Base-by-base conservation (phyloP, 805 yeast species). In the Ogataea populi-albae region DNA sequence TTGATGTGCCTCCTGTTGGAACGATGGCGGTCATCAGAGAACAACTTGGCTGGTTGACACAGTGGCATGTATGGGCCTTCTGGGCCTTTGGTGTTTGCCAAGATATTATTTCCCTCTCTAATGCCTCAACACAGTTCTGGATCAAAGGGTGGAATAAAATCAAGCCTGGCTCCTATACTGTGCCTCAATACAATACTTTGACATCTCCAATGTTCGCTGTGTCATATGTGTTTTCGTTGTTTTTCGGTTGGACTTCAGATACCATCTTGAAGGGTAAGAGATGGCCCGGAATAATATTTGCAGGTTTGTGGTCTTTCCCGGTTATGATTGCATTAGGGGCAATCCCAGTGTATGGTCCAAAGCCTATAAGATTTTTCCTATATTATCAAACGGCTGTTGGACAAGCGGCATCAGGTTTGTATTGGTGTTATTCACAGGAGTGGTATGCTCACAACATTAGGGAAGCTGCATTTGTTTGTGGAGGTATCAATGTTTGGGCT, bases 81-180 rank as follows among this genome's bases (percentile, higher is more conserved):
- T 43, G 45, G 45, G 26, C 30, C 19, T 45, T 47, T 31, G 49
- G 47, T 19, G 35, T 43, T 21, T 23, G 38, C 11, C 47, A 45
- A 30, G 48, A 47, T 27, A 15, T 43, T 15, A 39, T 41, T 20
- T 38, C 48, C 2, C 34, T 47, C 10, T 45, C 51, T 6, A 45
- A 45, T 20, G 36, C 37, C 9, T 42, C 51, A 8, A 41, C 45
- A 3, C 46, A 39, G 32, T 47, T 45, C 37, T 47, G 47, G 47
- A 34, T 47, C 21, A 47, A 47, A 25, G 51, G 49, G 17, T 47
- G 51, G 51, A 47, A 47, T 27, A 47, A 37, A 16, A 40, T 45
- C 17, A 25, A 45, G 17, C 29, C 23, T 4, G 41, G 37, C 7
- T 42, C 47, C 2, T 45, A 47, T 33, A 40, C 51, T 11, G 39